phyloP scores from a whole-genome alignment of 495 filamentous ascomycete species.

The Letharia columbiana region DNA sequence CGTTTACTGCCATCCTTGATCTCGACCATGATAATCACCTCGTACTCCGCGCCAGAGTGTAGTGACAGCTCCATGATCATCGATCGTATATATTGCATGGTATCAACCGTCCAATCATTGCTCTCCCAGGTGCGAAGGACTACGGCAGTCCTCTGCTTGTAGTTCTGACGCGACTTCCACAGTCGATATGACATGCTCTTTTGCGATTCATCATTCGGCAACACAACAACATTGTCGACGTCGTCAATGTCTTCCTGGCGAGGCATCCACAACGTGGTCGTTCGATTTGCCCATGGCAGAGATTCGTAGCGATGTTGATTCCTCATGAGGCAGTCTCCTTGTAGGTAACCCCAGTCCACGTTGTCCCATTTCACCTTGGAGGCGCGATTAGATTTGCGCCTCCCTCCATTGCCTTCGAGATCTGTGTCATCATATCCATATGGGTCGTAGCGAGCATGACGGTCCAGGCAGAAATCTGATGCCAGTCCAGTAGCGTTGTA shows the following conservation, averaged over 20 bases:
- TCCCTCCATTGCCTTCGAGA: constrained; percentile 19
- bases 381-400: constrained; percentile 22
- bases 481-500: constrained; percentile 41
- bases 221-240: constrained; percentile 15
- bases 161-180: constrained; percentile 12
- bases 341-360: constrained; percentile 63
- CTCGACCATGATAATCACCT: constrained; percentile 68
- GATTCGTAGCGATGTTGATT: constrained; percentile 53
- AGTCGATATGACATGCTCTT: constrained; percentile 1
- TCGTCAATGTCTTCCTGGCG: constrained; percentile 7
- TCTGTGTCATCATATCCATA: constrained; percentile 41
- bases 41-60: constrained; percentile 65
- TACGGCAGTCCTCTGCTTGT: constrained; percentile 50
- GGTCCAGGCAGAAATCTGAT: constrained; percentile 43
- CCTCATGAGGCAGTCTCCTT: constrained; percentile 49
- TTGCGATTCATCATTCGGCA: constrained; percentile 4
- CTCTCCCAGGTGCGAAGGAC: constrained; percentile 61
- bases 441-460: constrained; percentile 43
- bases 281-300: neutral
- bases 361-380: constrained; percentile 50
- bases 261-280: constrained; percentile 18
- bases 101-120: constrained; percentile 60
- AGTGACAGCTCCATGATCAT: constrained; percentile 66
- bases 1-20: constrained; percentile 50
- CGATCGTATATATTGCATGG: constrained; percentile 61